phyloP scores from a whole-genome alignment of 2,329 filamentous ascomycete genomes.

The Exophiala sideris region DNA sequence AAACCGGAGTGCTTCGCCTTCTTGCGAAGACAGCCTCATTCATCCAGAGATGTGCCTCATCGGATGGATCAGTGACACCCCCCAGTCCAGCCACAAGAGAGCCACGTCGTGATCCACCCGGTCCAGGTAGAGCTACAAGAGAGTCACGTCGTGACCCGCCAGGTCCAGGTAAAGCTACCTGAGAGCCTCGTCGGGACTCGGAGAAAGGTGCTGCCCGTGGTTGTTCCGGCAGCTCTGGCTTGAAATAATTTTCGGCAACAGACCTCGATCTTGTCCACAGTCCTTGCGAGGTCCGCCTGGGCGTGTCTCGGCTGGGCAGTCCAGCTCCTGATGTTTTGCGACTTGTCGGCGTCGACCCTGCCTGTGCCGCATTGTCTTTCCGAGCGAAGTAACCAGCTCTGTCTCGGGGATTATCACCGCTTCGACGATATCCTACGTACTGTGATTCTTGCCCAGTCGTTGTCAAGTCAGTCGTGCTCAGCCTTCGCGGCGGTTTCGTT shows the following conservation, averaged over 20 bases:
- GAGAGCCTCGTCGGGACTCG: no score
- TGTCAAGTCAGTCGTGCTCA: not conserved
- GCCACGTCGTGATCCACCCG: no score
- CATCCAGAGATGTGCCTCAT: no score
- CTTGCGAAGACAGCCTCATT: not conserved
- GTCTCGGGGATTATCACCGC: not conserved
- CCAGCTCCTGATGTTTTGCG: not conserved
- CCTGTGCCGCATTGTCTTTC: not conserved
- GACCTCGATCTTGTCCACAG: not conserved
- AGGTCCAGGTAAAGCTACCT: no score
- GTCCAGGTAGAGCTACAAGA: no score
- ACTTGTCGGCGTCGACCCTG: not conserved
- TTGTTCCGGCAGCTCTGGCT: not conserved
- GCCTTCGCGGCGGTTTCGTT: not conserved
- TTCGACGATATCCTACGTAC: not conserved
- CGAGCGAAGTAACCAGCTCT: not conserved
- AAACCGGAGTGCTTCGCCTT: not conserved
- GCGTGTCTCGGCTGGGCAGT: no score
- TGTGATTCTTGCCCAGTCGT: not conserved
- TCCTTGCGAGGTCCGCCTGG: no score
- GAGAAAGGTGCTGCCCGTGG: no score
- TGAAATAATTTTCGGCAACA: slow-evolving; percentile 1
- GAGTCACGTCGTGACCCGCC: no score
- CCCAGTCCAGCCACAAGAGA: no score
- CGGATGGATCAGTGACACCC: no score